Conservation (phyloP, 2,329 filamentous ascomycete species). For the Endothia cerciana region DNA sequence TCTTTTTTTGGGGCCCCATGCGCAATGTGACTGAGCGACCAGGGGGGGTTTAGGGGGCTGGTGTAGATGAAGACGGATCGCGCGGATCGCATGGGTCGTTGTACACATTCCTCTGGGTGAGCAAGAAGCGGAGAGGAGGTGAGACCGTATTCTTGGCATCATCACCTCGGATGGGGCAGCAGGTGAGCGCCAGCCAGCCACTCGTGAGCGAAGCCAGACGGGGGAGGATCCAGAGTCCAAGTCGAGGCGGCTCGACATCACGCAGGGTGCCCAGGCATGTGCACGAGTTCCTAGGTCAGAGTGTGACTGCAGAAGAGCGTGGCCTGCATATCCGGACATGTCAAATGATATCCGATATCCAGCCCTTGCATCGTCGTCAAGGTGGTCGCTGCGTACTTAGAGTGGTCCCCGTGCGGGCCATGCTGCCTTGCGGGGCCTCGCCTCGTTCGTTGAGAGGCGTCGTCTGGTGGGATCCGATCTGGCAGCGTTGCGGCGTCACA, state of each 20-base stretch:
- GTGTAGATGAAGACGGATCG: neutral
- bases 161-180: too few species aligned
- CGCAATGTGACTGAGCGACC: neutral
- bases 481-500: neutral
- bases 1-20: conserved; percentile 26
- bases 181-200: too few species aligned
- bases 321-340: neutral
- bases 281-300: too few species aligned
- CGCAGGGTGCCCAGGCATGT: too few species aligned
- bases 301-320: neutral
- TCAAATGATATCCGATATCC: too few species aligned
- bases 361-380: neutral
- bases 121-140: too few species aligned
- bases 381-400: neutral
- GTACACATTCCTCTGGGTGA: neutral
- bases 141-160: too few species aligned
- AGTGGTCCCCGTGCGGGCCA: neutral
- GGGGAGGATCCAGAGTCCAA: too few species aligned
- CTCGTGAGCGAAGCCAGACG: too few species aligned
- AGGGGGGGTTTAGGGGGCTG: neutral
- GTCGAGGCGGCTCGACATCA: too few species aligned
- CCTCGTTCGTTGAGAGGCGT: neutral
- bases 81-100: neutral
- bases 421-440: neutral
- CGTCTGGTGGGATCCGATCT: neutral